Base-by-base conservation (phyloP, 331 rosid species). In the Malus hybrid region DNA sequence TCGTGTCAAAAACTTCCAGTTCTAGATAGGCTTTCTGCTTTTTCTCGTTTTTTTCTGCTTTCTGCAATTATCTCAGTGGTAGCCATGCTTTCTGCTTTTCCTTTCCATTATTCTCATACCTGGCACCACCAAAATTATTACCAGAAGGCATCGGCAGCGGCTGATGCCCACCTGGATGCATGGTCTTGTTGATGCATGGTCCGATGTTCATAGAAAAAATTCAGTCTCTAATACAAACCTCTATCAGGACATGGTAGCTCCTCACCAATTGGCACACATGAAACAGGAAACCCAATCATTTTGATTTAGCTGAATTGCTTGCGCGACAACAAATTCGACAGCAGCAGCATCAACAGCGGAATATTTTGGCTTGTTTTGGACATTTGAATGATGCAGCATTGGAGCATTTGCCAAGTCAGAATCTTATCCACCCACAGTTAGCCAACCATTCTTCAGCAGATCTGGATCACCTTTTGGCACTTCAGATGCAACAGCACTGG, bases 291-390 rank as follows among this genome's bases (percentile, higher is more conserved):
- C 65, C 86, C 59, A 82, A 75, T 67, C 84, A 75, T 74, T 76
- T 44, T 80, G 88, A 87, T 80, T 78, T 82, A 75, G 80, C 87
- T 11, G 88, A 85, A 65, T 86, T 82, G 79, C 84, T 82, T 70
- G 60, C 82, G 79, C 61, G 85, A 2, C 88, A 82, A 20, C 85
- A 82, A 75, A 67, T 80, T 79, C 90, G 69, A 76, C 84, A 84
- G 69, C 81, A 87, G 77, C 81, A 85, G 62, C 83, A 84, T 28
- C 90, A 87, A 72, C 86, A 79, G 70, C 67, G 67, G 61, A 82
- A 85, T 73, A 60, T 84, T 68, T 57, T 78, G 72, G 82, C 88
- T 69, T 22, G 31, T 69, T 72, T 65, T 64, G 76, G 73, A 32
- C 88, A 82, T 52, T 18, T 81, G 36, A 84, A 76, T 83, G 88